phyloP scores from a whole-genome alignment of 192 early-diverging fungal genomes.

The Coemansia sp. region DNA sequence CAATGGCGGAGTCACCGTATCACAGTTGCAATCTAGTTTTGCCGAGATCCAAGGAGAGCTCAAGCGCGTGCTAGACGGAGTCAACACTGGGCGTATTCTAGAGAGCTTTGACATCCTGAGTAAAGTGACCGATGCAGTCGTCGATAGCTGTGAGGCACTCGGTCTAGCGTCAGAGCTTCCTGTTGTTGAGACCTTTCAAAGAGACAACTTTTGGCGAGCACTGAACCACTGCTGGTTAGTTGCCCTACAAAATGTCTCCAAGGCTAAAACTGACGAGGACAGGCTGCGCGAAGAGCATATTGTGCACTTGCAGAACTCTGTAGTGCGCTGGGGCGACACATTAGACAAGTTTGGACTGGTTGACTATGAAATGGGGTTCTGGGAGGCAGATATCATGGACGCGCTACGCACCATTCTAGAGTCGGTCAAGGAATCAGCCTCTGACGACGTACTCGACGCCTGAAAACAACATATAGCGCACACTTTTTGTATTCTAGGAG shows the following conservation, averaged over 20 bases:
- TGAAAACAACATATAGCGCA: background rate
- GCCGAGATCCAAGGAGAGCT: slow-evolving; percentile 66
- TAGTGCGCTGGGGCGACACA: slow-evolving; percentile 70
- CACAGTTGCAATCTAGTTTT: slow-evolving; percentile 49
- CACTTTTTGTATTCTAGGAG: background rate
- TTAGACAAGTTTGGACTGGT: slow-evolving; percentile 77
- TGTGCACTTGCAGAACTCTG: slow-evolving; percentile 61
- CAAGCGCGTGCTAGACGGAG: slow-evolving; percentile 66
- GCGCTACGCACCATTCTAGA: slow-evolving; percentile 62
- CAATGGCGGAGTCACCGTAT: slow-evolving; percentile 28
- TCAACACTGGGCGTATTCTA: slow-evolving; percentile 62
- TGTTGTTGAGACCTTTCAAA: slow-evolving; percentile 60
- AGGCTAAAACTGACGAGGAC: slow-evolving; percentile 58
- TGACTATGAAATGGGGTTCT: slow-evolving; percentile 84
- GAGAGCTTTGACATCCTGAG: slow-evolving; percentile 74
- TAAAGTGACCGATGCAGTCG: slow-evolving; percentile 65
- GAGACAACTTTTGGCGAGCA: slow-evolving; percentile 72
- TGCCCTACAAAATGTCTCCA: slow-evolving; percentile 63
- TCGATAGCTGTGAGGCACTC: slow-evolving; percentile 68
- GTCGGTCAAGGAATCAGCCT: slow-evolving; percentile 11
- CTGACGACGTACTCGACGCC: background rate
- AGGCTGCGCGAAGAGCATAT: slow-evolving; percentile 61
- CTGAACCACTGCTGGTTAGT: slow-evolving; percentile 79
- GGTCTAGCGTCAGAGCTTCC: slow-evolving; percentile 67
- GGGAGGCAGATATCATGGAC: slow-evolving; percentile 75